Base-by-base conservation (phyloP, 2,329 filamentous ascomycete species). In the Metarhizium guizhouense region DNA sequence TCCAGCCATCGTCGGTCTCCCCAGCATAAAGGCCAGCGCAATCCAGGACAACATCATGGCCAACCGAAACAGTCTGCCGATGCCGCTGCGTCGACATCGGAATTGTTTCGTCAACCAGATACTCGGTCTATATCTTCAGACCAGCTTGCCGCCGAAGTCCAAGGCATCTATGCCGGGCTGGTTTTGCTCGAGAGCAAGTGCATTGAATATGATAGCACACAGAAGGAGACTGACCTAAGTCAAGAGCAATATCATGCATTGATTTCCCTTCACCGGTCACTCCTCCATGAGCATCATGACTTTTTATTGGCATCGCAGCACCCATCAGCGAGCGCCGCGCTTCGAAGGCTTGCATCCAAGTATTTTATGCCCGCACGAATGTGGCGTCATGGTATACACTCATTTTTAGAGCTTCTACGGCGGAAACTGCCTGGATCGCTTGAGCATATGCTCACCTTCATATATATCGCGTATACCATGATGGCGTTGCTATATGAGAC, bases 331-430 rank as follows among this genome's bases (percentile, higher is more conserved):
- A 88, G 80, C 29, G 77, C 78, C 0, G 83, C 85, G 0, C 68
- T 97, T 0, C 78, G 81, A 3, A 75, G 82, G 0, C 70, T 96
- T 0, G 86, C 91, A 0, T 79, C 80, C 0, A 94, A 94, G 58
- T 96, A 96, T 62, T 84, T 85, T 0, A 96, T 97, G 90, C 92
- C 93, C 0, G 90, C 89, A 0, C 77, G 93, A 0, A 94, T 97
- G 88, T 97, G 93, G 94, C 80, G 90, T 0, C 89, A 95, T 62
- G 93, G 89, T 0, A 96, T 97, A 3, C 90, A 95, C 65, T 85
- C 84, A 0, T 94, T 94, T 56, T 76, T 95, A 0, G 90, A 95
- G 61, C 68, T 95, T 0, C 69, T 95, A 0, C 77, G 90, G 0
- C 84, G 89, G 60, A 81, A 85, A 2, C 73, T 96, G 0, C 93